phyloP scores from a whole-genome alignment of 2,329 filamentous ascomycete genomes.

The Aureobasidium leucospermi region DNA sequence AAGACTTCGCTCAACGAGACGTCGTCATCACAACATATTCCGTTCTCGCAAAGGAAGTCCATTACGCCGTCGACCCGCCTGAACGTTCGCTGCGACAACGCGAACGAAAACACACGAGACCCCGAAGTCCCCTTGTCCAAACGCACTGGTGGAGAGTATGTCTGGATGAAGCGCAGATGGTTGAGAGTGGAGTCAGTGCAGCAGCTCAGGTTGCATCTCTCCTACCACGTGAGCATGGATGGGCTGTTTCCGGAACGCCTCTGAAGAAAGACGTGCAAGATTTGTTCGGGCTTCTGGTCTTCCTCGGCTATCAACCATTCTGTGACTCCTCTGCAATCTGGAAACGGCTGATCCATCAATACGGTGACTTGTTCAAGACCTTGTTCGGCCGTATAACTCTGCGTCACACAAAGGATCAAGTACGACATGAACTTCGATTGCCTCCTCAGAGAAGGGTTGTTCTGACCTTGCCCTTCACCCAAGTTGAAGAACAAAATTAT shows the following conservation, averaged over 20 bases:
- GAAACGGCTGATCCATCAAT: conserved; percentile 51
- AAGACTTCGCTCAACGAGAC: conserved; percentile 43
- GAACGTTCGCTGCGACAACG: conserved; percentile 56
- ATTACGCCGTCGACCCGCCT: conserved; percentile 65
- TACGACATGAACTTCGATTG: conserved; percentile 70
- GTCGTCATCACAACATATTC: conserved; percentile 58
- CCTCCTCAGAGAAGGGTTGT: conserved; percentile 80
- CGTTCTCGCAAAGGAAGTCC: conserved; percentile 70
- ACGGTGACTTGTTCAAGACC: conserved; percentile 50
- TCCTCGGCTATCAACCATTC: conserved; percentile 73
- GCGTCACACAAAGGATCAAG: conserved; percentile 75
- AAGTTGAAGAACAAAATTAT: conserved; percentile 88
- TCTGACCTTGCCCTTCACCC: conserved; percentile 82
- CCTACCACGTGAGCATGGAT: conserved; percentile 78
- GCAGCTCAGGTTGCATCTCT: conserved; percentile 72
- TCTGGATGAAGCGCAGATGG: conserved; percentile 76
- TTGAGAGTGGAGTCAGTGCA: conserved; percentile 79
- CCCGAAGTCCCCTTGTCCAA: conserved; percentile 68
- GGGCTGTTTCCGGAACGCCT: conserved; percentile 89
- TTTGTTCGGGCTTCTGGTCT: conserved; percentile 71
- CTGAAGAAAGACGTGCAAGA: conserved; percentile 73
- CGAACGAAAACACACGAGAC: conserved; percentile 56
- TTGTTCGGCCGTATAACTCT: conserved; percentile 68
- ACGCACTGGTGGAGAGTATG: conserved; percentile 83
- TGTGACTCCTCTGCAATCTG: conserved; percentile 58